Evolutionary conservation across 345 rosid genomes (phyloP), one percentile per base, ranked within the genome.

Genomic region (Boechera stricta): DNA sequence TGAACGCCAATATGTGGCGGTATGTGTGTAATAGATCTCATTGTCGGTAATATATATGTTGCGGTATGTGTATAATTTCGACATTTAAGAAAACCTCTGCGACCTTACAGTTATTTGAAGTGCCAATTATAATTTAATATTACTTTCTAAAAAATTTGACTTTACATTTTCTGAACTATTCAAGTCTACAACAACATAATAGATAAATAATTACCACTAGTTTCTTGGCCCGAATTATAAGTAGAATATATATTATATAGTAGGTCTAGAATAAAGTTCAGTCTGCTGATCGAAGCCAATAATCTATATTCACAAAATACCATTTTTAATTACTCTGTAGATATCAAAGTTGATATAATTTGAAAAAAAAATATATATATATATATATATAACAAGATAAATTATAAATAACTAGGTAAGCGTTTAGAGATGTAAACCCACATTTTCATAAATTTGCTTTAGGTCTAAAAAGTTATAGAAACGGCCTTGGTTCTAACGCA

Each of bases 81-180:
- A 53, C 29, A 42, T 31, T 54, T 32, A 2, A 56, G 39, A 74
- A 35, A 47, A 56, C 45, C 18, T 58, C 0, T 26, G 16, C 42
- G 73, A 48, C 73, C 67, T 36, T 48, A 47, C 24, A n/a, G 33
- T 66, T 45, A n/a, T 36, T 10, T 57, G 67, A 75, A 75, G 9
- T 75, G 28, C 44, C 53, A 48, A 47, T 28, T 49, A 16, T n/a
- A 21, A 1, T 2, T 45, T 36, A 13, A 3, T 16, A 51, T 31
- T n/a, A 7, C 10, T 4, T n/a, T 13, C 21, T 18, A 3, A 3
- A 3, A 10, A 10, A 41, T 10, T 64, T 54, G 71, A 74, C 59
- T 57, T 24, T 45, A 56, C 4, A 2, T 47, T 66, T 21, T 45
- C 47, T 66, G 59, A 74, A 47, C 7, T 10, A 45, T 56, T 74